A percentile compares a stretch with the other conserved stretches of the same genome.
These are phyloP conservation scores for Colletotrichum tropicale DNA, from an alignment of 2,329 filamentous ascomycete genomes.

Conservation along the genomic window DNA sequence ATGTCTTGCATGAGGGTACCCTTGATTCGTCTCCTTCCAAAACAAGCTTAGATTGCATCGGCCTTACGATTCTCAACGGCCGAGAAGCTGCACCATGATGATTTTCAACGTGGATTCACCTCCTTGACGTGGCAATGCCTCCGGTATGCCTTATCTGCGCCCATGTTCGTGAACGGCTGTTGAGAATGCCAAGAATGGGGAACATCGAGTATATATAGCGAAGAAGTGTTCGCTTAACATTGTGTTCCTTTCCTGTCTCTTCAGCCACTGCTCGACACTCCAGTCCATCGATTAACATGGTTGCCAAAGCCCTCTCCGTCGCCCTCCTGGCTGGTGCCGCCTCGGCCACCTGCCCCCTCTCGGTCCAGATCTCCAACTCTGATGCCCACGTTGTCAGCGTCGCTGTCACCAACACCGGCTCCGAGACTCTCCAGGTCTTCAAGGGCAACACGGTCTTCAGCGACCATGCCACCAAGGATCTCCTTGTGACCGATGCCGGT, in stretches of 20 bases:
- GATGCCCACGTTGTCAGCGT: constrained; percentile 14
- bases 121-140: constrained; percentile 5
- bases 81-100: not conserved
- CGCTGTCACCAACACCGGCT: constrained; percentile 15
- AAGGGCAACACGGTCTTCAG: constrained; percentile 19
- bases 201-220: not conserved
- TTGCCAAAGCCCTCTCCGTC: constrained; percentile 14
- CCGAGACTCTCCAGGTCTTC: constrained; percentile 12
- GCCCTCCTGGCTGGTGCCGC: constrained; percentile 13
- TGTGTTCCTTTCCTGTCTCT: not conserved
- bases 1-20: not conserved
- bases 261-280: not conserved
- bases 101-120: not conserved
- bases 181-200: not conserved
- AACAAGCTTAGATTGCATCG: not conserved
- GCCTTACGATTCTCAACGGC: not conserved
- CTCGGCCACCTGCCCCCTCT: constrained; percentile 14
- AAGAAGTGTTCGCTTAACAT: not conserved
- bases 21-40: not conserved
- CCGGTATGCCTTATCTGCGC: constrained; percentile 3
- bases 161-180: not conserved
- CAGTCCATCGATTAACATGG: not conserved
- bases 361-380: constrained; percentile 4
- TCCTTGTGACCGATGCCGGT: constrained; percentile 18
- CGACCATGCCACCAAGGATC: constrained; percentile 16